phyloP scores from a whole-genome alignment of 306 rosid species.

The Herpetospermum pedunculosum region DNA sequence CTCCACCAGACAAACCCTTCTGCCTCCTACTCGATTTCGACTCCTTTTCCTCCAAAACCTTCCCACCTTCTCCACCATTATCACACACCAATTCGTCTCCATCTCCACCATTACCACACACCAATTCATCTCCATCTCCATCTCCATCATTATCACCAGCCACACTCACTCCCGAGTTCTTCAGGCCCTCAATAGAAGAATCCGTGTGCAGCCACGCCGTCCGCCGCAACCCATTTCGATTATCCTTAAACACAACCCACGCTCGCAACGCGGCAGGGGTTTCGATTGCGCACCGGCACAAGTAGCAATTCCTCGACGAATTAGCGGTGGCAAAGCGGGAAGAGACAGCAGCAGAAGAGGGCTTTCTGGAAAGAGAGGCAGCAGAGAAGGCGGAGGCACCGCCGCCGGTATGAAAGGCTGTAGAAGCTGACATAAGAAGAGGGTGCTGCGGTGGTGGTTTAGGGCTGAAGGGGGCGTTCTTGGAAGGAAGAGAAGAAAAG shows the following conservation, averaged over 20 bases:
- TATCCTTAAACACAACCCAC: constrained; percentile 29
- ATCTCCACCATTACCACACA: not conserved
- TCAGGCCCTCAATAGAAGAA: constrained; percentile 16
- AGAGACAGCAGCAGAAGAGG: constrained; percentile 2
- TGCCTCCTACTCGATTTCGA: constrained; percentile 39
- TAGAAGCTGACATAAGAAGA: constrained; percentile 24
- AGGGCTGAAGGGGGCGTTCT: not conserved
- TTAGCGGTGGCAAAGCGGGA: constrained; percentile 14
- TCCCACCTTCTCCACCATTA: constrained; percentile 8
- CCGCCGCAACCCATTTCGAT: constrained; percentile 19
- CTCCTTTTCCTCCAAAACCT: constrained; percentile 25
- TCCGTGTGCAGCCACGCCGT: constrained; percentile 28
- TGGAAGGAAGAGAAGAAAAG: constrained; percentile 11
- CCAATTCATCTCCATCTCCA: not conserved
- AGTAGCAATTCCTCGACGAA: constrained; percentile 14
- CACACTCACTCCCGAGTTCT: constrained; percentile 8
- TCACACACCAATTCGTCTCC: not conserved
- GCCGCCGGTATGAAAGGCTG: constrained; percentile 10
- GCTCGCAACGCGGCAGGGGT: constrained; percentile 21
- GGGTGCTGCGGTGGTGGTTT: not conserved
- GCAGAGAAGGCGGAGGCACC: constrained; percentile 8
- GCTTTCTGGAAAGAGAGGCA: constrained; percentile 8
- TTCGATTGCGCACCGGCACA: constrained; percentile 23
- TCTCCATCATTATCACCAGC: constrained; percentile 1
- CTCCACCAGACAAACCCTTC: constrained; percentile 24